phyloP scores from a whole-genome alignment of 106 monocot species.

The Platanthera guangdongensis region DNA sequence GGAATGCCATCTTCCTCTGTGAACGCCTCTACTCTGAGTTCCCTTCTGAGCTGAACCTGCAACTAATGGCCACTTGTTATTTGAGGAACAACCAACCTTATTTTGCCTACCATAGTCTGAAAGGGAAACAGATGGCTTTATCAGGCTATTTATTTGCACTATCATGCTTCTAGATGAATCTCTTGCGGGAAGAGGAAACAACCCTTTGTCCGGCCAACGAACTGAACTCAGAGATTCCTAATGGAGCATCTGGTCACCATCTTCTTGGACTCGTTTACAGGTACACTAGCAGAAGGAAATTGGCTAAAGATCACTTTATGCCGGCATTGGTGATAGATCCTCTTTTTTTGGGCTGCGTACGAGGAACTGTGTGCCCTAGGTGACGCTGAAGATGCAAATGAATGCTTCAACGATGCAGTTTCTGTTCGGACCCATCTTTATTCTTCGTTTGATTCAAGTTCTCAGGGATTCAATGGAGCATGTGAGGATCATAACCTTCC shows the following conservation, averaged over 20 bases:
- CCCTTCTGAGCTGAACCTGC: conserved; percentile 84
- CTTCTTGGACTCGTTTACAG: conserved; percentile 91
- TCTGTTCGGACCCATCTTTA: conserved; percentile 53
- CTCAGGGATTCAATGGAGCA: conserved; percentile 27
- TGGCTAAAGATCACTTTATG: conserved; percentile 69
- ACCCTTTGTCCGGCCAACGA: conserved; percentile 64
- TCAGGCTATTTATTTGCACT: conserved; percentile 92
- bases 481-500: conserved; percentile 32
- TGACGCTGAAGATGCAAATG: conserved; percentile 64
- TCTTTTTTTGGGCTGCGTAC: conserved; percentile 94
- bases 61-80: conserved; percentile 89
- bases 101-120: conserved; percentile 69
- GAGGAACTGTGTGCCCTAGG: conserved; percentile 89
- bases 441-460: conserved; percentile 39
- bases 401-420: conserved; percentile 70
- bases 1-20: conserved; percentile 94
- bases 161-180: conserved; percentile 91
- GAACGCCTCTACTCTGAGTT: conserved; percentile 96
- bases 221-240: conserved; percentile 85
- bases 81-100: conserved; percentile 80
- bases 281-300: conserved; percentile 65
- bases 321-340: conserved; percentile 82
- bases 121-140: conserved; percentile 71
- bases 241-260: conserved; percentile 94
- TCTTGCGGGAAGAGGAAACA: conserved; percentile 78